phyloP scores from a whole-genome alignment of 768 basidiomycete species.

The Leccinum olivaceopallidum region DNA sequence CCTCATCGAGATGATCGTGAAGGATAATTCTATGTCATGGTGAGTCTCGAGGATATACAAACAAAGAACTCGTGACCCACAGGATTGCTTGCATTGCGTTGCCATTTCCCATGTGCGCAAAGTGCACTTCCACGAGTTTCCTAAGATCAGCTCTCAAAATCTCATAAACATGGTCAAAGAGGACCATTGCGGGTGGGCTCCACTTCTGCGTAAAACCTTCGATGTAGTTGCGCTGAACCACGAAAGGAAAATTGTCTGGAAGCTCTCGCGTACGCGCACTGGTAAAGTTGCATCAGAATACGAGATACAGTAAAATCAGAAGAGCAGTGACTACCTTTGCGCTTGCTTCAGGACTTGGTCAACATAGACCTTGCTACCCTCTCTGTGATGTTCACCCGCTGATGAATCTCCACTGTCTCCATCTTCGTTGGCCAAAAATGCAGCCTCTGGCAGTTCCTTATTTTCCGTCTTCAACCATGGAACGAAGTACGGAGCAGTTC shows the following conservation, averaged over 20 bases:
- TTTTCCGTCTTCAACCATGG: conserved; percentile 40
- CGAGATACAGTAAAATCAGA: neutral
- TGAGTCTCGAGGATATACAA: neutral
- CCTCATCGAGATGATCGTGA: conserved; percentile 48
- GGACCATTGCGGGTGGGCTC: conserved; percentile 43
- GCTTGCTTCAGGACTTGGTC: conserved; percentile 53
- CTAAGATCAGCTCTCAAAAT: conserved; percentile 43
- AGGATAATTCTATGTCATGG: conserved; percentile 43
- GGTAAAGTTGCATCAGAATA: neutral
- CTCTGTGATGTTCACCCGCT: neutral
- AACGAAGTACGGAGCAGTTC: conserved; percentile 58
- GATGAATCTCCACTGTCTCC: conserved; percentile 9
- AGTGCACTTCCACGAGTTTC: conserved; percentile 48
- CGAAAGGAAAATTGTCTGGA: conserved; percentile 64
- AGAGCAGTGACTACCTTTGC: conserved; percentile 39
- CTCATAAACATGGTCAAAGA: conserved; percentile 43
- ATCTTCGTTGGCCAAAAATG: conserved; percentile 45
- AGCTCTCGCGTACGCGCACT: conserved; percentile 74
- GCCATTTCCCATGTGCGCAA: conserved; percentile 53
- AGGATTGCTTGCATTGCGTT: conserved; percentile 48
- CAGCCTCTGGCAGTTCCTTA: conserved; percentile 9
- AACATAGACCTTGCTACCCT: conserved; percentile 39
- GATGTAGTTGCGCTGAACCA: conserved; percentile 57
- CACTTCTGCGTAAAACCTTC: conserved; percentile 45
- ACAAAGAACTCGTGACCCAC: conserved; percentile 30